Evolutionary conservation across 768 basidiomycete genomes (phyloP).

Genomic region (Psilocybe cyanescens): DNA sequence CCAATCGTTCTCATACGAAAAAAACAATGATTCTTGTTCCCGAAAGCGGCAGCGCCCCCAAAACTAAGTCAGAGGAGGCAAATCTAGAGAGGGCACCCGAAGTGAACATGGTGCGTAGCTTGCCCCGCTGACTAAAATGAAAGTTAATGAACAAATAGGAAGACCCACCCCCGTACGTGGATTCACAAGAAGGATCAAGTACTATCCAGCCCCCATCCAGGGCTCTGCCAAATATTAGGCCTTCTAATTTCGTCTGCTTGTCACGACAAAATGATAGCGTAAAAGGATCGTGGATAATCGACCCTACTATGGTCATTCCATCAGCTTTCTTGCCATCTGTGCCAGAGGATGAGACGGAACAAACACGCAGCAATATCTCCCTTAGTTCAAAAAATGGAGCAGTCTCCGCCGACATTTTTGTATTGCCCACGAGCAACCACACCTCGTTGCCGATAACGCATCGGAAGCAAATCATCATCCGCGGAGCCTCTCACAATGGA

Average conservation of each 20-base stretch:
- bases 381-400: conserved; percentile 35
- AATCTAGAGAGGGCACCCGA: not conserved
- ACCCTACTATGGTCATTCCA: conserved; percentile 46
- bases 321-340: conserved; percentile 41
- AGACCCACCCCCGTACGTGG: conserved; percentile 18
- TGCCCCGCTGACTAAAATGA: not conserved
- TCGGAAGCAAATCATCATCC: conserved; percentile 18
- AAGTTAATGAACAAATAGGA: not conserved
- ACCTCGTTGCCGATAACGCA: conserved; percentile 1
- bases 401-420: conserved; percentile 43
- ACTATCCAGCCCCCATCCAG: not conserved
- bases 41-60: not conserved
- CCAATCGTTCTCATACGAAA: no score
- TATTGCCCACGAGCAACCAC: conserved; percentile 25
- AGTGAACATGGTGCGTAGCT: not conserved
- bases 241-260: conserved; percentile 37
- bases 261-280: conserved; percentile 31
- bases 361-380: conserved; percentile 40
- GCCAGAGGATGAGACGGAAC: conserved; percentile 34
- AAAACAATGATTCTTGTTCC: conserved; percentile 8
- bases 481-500: conserved; percentile 31
- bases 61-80: conserved; percentile 6
- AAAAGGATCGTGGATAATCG: conserved; percentile 44
- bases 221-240: conserved; percentile 26
- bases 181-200: not conserved